Evolutionary conservation across 257 asterid genomes (phyloP), one percentile per base, ranked within the genome.

Genomic region (Solanum piurae): DNA sequence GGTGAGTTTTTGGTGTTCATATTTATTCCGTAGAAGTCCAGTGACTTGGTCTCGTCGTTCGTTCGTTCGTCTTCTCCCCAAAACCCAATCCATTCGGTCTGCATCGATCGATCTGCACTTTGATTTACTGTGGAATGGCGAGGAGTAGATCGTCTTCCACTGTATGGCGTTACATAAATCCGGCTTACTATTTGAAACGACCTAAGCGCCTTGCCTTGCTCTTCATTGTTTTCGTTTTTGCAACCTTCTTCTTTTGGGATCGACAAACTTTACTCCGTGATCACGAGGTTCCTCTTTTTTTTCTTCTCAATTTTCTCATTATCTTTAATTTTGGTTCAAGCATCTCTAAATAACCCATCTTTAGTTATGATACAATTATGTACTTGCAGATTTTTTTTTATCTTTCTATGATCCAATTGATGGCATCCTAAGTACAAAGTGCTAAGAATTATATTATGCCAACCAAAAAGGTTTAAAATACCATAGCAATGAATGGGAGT

Each of bases 231-330:
- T 96, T 96, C 88, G 96, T 97, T 77, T 87, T 74, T 77, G 92
- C 88, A 44, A 90, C 93, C 89, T 91, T 95, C 58, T 89, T 95
- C 86, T 91, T 97, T 71, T 97, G 98, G 99, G 99, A 97, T 94
- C 98, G 99, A 9, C 99, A 96, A 80, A 93, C 99, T 87, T 91
- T 97, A 71, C 89, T 95, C 71, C 96, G 96, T n/a, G 99, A 97
- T 72, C 97, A 97, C 91, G 91, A 96, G 99, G 99, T 97, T 75
- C 8, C 5, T 38, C 80, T 44, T 29, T 33, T 33, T 83, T 38
- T 85, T 37, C 79, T 11, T 2, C 34, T 33, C 6, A 23, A 62
- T 62, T 62, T 66, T 66, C 33, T 20, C n/a, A 55, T 20, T 21
- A 55, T 55, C 64, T 20, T 55, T 55, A 55, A 18, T 55, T 55